Percentiles rank a stretch among this genome's conserved stretches.
Evolutionary conservation across 306 rosid genomes (phyloP).

Genomic region (Citrullus mucosospermus): DNA sequence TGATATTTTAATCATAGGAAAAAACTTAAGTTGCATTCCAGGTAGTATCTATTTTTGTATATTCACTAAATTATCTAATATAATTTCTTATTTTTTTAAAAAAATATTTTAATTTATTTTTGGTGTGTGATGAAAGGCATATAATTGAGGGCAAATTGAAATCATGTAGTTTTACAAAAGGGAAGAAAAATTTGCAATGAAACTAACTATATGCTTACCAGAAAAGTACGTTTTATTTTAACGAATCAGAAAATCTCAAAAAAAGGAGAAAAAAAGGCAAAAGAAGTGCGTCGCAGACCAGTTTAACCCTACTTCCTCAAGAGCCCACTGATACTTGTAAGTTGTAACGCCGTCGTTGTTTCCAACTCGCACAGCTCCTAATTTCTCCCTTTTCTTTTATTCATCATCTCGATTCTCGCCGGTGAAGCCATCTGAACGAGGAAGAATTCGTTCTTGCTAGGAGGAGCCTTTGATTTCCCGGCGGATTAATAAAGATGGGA

Average conservation of each 20-base stretch:
- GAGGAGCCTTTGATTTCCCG: background rate
- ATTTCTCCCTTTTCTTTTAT: background rate
- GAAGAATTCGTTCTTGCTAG: background rate
- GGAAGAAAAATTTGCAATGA: too few relatives aligned
- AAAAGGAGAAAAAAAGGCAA: background rate
- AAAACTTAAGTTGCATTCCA: too few relatives aligned
- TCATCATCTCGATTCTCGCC: background rate
- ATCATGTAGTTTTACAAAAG: too few relatives aligned
- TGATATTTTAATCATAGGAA: too few relatives aligned
- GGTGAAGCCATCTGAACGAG: background rate
- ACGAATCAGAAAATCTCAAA: background rate
- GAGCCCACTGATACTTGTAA: background rate
- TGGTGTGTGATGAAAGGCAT: too few relatives aligned
- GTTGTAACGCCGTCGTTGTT: background rate
- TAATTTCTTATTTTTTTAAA: too few relatives aligned
- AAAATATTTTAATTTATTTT: too few relatives aligned
- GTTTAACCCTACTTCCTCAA: conserved; percentile 4
- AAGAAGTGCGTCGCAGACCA: background rate
- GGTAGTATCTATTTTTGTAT: too few relatives aligned
- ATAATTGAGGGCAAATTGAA: too few relatives aligned
- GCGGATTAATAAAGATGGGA: conserved; percentile 15
- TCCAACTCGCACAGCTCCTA: background rate
- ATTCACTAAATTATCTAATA: too few relatives aligned
- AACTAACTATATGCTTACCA: background rate
- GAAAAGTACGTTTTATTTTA: background rate